Evolutionary conservation across 2,329 filamentous ascomycete genomes (phyloP).

Genomic region (Exophiala lecanii-corni): DNA sequence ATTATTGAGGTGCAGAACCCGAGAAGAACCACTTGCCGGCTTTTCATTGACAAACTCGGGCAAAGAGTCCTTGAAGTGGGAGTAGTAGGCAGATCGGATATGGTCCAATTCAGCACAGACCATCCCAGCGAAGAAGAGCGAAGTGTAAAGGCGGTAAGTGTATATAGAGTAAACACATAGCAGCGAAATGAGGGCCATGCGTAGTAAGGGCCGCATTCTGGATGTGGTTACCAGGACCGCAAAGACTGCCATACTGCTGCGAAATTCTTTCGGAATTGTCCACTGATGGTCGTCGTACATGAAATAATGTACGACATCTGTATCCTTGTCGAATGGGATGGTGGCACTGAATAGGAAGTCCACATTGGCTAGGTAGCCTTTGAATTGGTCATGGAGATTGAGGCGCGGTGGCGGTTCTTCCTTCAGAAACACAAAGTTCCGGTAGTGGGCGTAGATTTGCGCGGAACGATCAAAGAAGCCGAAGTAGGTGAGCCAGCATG

Average conservation of each 20-base stretch:
- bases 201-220: constrained; percentile 4
- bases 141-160: constrained; percentile 4
- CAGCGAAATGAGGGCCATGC: constrained; percentile 2
- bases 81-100: constrained; percentile 11
- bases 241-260: constrained; percentile 34
- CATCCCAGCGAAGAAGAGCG: constrained; percentile 18
- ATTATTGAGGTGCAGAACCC: constrained; percentile 6
- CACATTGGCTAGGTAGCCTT: constrained; percentile 33
- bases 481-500: constrained; percentile 36
- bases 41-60: background rate
- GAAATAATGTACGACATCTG: constrained; percentile 10
- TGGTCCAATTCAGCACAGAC: constrained; percentile 17
- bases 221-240: constrained; percentile 9
- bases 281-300: constrained; percentile 39
- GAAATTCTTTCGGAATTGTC: constrained; percentile 44
- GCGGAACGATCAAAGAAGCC: constrained; percentile 23
- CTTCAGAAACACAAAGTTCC: constrained; percentile 7
- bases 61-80: background rate
- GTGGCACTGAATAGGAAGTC: constrained; percentile 28
- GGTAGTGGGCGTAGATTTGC: constrained; percentile 5
- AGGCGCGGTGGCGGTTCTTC: constrained; percentile 35
- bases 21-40: background rate
- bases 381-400: constrained; percentile 29
- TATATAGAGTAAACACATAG: constrained; percentile 2
- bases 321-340: constrained; percentile 11